Base-by-base conservation (phyloP, 176 grass and related monocot species). In the Alopecurus myosuroides region DNA sequence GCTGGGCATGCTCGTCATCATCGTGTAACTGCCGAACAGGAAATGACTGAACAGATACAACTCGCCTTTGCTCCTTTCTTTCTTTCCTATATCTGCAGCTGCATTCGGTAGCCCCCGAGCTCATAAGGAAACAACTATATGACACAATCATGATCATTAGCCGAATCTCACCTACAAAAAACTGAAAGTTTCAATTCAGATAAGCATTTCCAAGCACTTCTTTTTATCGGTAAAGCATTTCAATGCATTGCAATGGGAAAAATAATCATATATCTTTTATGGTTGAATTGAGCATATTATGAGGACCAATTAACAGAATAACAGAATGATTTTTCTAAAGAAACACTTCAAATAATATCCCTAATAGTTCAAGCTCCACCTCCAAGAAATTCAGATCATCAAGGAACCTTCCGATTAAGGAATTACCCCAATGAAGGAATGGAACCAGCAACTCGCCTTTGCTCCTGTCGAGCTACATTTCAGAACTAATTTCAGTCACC, bases 101-200 rank as follows among this genome's bases (percentile, higher is more conserved):
- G 79, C 82, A 90, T 83, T 55, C 42, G 33, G 45, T 42, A 56
- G 46, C 44, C 53, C 65, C 74, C n/a, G 34, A 83, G 56, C 79
- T 77, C 77, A 71, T 17, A 81, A 23, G 58, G 37, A 42, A 22
- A 70, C 1, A 37, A 28, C 39, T 44, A 68, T 83, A 77, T 77
- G 53, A 50, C 40, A 89, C 51, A 36, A 55, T 82, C 84, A 63
- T 79, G 37, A 39, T 76, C 39, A 70, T 80, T 57, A 0, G 26
- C 39, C 41, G 80, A 79, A 68, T 26, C 41, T 66, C 66, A 68
- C 55, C 12, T 50, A 39, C 13, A 22, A 74, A n/a, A 9, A 83
- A 66, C 74, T 14, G 6, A 37, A 69, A 53, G 70, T 72, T 78
- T 35, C 13, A 40, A 73, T 82, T 55, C 20, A 78, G 39, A 30